These are phyloP conservation scores for Acidiella bohemica DNA, from an alignment of 495 filamentous ascomycete species.

Conservation along the genomic window DNA sequence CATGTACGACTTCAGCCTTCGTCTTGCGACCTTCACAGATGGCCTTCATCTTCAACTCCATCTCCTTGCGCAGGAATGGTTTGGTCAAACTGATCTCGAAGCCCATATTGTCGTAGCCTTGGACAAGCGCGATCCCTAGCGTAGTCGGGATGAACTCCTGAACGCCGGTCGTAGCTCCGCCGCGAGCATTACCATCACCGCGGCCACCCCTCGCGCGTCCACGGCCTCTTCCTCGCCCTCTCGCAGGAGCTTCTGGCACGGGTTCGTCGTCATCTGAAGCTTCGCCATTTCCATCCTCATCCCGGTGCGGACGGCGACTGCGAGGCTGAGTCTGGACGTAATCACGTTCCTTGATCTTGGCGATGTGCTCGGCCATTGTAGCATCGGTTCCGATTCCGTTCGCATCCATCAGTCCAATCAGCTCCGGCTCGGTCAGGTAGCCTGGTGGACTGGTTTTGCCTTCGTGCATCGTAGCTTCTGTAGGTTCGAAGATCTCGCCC, in stretches of 20 bases:
- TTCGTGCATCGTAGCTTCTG: conserved; percentile 75
- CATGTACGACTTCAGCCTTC: conserved; percentile 56
- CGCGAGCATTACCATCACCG: conserved; percentile 33
- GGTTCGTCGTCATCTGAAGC: conserved; percentile 23
- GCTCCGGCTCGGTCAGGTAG: conserved; percentile 86
- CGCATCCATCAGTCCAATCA: conserved; percentile 97
- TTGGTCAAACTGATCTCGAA: conserved; percentile 86
- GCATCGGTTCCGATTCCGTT: conserved; percentile 98
- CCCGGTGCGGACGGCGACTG: conserved; percentile 25
- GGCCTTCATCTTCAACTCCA: conserved; percentile 87
- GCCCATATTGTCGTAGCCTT: conserved; percentile 84
- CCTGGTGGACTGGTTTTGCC: conserved; percentile 73
- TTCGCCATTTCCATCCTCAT: conserved; percentile 28
- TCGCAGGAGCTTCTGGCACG: conserved; percentile 11
- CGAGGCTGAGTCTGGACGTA: conserved; percentile 62
- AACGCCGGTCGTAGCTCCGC: conserved; percentile 38
- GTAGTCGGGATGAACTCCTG: conserved; percentile 84
- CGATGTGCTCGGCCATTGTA: conserved; percentile 97
- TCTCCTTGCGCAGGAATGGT: conserved; percentile 95
- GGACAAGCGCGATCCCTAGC: conserved; percentile 76
- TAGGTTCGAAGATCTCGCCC: conserved; percentile 74
- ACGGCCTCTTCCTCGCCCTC: conserved; percentile 22
- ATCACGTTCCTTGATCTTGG: conserved; percentile 77
- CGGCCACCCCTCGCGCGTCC: conserved; percentile 27
- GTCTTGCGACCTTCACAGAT: conserved; percentile 81